These are phyloP conservation scores for Huntiella bhutanensis DNA, from an alignment of 2,329 filamentous ascomycete species.

Conservation along the genomic window DNA sequence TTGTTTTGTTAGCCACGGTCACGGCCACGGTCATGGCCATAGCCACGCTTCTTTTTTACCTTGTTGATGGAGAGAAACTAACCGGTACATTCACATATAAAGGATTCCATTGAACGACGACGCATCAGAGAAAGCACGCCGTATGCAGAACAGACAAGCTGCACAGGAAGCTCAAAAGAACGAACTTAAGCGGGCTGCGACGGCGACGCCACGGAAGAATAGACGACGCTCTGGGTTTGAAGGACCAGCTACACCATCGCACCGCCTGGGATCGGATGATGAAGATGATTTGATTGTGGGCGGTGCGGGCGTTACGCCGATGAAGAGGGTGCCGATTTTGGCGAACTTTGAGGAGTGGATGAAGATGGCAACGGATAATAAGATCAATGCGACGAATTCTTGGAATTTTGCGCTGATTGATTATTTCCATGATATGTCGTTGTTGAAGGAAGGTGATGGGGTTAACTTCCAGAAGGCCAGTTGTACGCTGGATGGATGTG, in stretches of 20 bases:
- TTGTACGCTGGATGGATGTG: slow-evolving; percentile 90
- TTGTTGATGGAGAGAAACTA: not conserved
- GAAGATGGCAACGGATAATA: slow-evolving; percentile 99
- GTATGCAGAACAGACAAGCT: slow-evolving; percentile 71
- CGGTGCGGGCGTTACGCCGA: slow-evolving; percentile 68
- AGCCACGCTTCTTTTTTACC: not conserved
- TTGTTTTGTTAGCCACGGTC: slow-evolving; percentile 11
- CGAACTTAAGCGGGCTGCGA: slow-evolving; percentile 60
- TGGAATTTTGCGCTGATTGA: slow-evolving; percentile 99
- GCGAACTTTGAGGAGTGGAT: slow-evolving; percentile 99
- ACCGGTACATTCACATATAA: not conserved
- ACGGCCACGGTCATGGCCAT: not conserved
- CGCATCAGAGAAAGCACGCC: slow-evolving; percentile 72
- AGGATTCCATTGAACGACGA: slow-evolving; percentile 88
- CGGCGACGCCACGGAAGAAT: slow-evolving; percentile 49
- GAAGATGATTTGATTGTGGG: slow-evolving; percentile 47
- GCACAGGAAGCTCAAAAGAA: slow-evolving; percentile 83
- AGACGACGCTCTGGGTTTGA: slow-evolving; percentile 37
- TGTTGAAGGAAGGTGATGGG: slow-evolving; percentile 86
- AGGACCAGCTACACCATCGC: slow-evolving; percentile 35
- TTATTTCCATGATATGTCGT: slow-evolving; percentile 98
- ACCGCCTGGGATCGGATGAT: slow-evolving; percentile 29
- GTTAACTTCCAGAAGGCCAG: slow-evolving; percentile 98
- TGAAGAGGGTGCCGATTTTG: slow-evolving; percentile 87
- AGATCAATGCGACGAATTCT: slow-evolving; percentile 93